Evolutionary conservation across 805 yeast genomes (phyloP).

Genomic region (Candida tibetensis): DNA sequence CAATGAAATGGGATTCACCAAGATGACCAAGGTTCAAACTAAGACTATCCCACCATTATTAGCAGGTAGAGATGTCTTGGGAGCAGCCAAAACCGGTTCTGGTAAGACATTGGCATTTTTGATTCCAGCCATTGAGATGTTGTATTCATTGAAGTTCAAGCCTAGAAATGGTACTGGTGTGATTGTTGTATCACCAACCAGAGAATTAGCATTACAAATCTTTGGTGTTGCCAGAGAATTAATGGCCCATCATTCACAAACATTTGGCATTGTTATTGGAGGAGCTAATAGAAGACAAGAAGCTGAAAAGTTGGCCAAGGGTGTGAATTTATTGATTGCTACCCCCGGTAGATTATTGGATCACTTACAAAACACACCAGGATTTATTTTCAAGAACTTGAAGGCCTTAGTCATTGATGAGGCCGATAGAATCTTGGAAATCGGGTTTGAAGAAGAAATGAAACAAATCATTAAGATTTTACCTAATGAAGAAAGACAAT

Average conservation of each 20-base stretch:
- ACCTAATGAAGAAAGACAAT: conserved; percentile 90
- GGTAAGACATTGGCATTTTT: conserved; percentile 96
- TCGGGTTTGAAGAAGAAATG: conserved; percentile 99
- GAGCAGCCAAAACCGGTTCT: conserved; percentile 99
- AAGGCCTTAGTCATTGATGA: conserved; percentile 95
- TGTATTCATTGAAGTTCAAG: conserved; percentile 86
- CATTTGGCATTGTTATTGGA: conserved; percentile 95
- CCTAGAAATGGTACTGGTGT: conserved; percentile 99
- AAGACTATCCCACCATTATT: conserved; percentile 94
- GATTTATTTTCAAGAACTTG: conserved; percentile 90
- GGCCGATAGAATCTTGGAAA: conserved; percentile 96
- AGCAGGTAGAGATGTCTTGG: conserved; percentile 96
- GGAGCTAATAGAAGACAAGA: conserved; percentile 98
- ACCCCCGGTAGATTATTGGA: conserved; percentile 97
- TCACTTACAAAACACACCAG: conserved; percentile 93
- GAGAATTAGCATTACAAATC: conserved; percentile 96
- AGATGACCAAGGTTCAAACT: conserved; percentile 93
- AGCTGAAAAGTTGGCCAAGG: conserved; percentile 90
- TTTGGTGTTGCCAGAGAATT: conserved; percentile 97
- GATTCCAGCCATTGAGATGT: conserved; percentile 91
- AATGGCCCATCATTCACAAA: conserved; percentile 87
- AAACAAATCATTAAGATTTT: conserved; percentile 89
- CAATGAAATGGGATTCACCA: conserved; percentile 82
- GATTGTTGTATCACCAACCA: conserved; percentile 91
- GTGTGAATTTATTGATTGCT: conserved; percentile 91